These are phyloP conservation scores for Verticillium isaacii DNA, from an alignment of 2,329 filamentous ascomycete genomes.

Conservation along the genomic window DNA sequence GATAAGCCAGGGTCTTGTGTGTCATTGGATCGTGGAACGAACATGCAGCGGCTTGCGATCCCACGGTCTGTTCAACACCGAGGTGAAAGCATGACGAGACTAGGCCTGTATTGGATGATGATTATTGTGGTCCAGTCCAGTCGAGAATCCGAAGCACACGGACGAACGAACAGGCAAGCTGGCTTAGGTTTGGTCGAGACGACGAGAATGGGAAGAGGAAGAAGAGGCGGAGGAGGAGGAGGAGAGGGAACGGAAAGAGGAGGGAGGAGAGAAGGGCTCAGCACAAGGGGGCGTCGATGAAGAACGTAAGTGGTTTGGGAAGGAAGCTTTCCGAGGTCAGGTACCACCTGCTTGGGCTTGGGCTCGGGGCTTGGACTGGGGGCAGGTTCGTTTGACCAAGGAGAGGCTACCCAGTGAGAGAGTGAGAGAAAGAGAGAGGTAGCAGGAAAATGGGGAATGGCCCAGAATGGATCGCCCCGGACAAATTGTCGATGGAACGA, in stretches of 20 bases:
- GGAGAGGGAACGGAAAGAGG: conserved; percentile 2
- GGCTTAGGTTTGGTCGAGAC: background rate
- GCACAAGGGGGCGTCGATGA: background rate
- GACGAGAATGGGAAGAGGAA: conserved; percentile 7
- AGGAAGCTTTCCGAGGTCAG: background rate
- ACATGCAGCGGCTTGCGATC: conserved; percentile 4
- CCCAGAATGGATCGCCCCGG: background rate
- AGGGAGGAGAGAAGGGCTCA: background rate
- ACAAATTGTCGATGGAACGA: background rate
- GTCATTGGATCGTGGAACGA: conserved; percentile 41
- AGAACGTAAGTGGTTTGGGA: background rate
- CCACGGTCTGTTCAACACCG: background rate
- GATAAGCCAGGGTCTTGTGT: conserved; percentile 55
- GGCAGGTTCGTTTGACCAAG: background rate
- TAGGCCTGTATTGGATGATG: background rate
- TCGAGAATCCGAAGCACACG: background rate
- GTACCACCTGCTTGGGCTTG: background rate
- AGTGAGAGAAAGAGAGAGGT: background rate
- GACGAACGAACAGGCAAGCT: background rate
- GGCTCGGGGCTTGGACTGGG: background rate
- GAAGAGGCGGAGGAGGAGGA: conserved; percentile 1
- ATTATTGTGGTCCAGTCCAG: background rate
- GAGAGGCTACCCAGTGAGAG: background rate
- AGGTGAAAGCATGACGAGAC: background rate
- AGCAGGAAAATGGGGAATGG: background rate